Base-by-base conservation (phyloP, 805 yeast genomes). In the Metschnikowia santaceciliae region DNA sequence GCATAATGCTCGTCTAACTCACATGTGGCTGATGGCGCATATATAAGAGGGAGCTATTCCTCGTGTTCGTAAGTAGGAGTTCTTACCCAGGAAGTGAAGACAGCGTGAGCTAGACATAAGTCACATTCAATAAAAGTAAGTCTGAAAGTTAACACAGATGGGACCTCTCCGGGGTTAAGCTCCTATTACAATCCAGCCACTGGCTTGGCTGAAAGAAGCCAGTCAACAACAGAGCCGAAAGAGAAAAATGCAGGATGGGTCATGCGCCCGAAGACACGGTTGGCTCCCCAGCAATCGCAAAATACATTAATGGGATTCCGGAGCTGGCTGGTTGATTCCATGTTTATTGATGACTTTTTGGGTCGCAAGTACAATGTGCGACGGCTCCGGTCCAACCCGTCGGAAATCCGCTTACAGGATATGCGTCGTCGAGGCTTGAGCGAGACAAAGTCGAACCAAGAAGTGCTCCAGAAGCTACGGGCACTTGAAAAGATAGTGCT, bases 321-420 rank as follows among this genome's bases (percentile, higher is more conserved):
- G 36, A 69, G 73, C n/a, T n/a, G n/a, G 40, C 71, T 74, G 47
- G 69, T 72, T 37, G 76, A 71, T 51, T 68, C 72, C 22, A 52
- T 68, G 34, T 68, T 70, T 44, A 64, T 69, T 40, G 74, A 70
- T 46, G 74, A 69, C 43, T 54, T 67, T 19, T 53, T 70, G 23
- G 61, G 65, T 32, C 63, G 61, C 44, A 63, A 62, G 46, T 68
- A 64, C 47, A 70, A 70, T 6, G 38, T 47, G 42, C 47, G 47
- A 14, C 39, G 50, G 13, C 38, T 35, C 7, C 26, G 49, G 43
- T 37, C 48, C 32, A 46, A 37, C 15, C 47, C 47, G 7, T 44
- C 47, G 6, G 33, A 44, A 26, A 44, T 44, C 32, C 47, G 47
- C 15, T 17, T 44, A 34, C 47, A 44, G 47, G 35, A 39, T 42